Conservation (phyloP, 371 early-diverging fungal genomes). For the Syncephalastrum monosporum region DNA sequence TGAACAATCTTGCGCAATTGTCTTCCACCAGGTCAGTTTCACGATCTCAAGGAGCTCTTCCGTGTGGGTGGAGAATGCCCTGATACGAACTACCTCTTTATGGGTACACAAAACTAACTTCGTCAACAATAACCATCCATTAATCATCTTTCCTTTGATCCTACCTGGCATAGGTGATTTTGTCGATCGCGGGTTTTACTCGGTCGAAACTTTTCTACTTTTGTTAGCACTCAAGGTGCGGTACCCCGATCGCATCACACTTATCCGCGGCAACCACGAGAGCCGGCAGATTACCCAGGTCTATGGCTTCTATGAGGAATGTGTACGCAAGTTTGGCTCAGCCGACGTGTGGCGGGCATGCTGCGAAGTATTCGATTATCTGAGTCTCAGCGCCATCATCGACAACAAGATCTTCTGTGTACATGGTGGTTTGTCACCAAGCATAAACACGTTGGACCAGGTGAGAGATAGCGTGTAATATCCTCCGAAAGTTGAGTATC, state of each 20-base stretch:
- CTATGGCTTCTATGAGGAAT: conserved; percentile 99
- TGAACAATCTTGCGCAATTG: not conserved
- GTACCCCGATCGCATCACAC: conserved; percentile 93
- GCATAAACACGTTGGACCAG: conserved; percentile 93
- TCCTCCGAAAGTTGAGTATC: not conserved
- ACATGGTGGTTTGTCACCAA: conserved; percentile 98
- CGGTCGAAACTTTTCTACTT: conserved; percentile 98
- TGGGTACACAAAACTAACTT: conserved; percentile 65
- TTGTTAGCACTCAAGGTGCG: conserved; percentile 96
- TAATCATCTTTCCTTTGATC: not conserved
- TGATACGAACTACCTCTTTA: conserved; percentile 95
- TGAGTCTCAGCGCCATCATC: conserved; percentile 93
- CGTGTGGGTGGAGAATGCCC: conserved; percentile 96
- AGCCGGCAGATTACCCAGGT: conserved; percentile 98
- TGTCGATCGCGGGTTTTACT: conserved; percentile 99
- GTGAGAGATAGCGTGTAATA: conserved; percentile 31
- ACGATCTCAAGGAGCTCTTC: conserved; percentile 95
- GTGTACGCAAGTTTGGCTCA: conserved; percentile 96
- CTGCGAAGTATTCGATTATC: conserved; percentile 98
- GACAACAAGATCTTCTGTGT: conserved; percentile 96
- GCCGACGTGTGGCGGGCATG: conserved; percentile 98
- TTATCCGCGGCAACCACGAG: conserved; percentile 99
- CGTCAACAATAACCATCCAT: not conserved
- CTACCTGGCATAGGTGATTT: conserved; percentile 82
- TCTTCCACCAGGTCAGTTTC: conserved; percentile 80